Conservation (phyloP, 805 yeast species). For the Wickerhamiella azymoides region DNA sequence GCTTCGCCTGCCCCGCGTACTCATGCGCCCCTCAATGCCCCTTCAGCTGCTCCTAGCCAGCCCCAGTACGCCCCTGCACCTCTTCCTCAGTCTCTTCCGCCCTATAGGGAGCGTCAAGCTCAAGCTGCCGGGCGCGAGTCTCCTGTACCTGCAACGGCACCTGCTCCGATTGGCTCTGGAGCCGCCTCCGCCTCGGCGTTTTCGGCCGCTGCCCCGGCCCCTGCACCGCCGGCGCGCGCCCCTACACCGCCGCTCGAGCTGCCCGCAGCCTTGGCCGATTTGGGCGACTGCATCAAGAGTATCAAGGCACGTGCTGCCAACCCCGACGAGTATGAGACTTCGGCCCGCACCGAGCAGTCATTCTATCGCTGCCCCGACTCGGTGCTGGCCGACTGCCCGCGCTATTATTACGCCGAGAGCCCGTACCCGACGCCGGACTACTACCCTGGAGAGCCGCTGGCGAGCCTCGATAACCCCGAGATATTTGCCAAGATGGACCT, state of each 20-base stretch:
- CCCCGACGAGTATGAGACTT: slow-evolving; percentile 23
- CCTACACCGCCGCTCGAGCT: background rate
- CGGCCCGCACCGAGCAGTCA: slow-evolving; percentile 57
- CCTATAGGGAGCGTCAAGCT: slow-evolving; percentile 5
- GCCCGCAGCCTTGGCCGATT: slow-evolving; percentile 30
- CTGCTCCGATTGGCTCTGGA: background rate
- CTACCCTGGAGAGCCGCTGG: slow-evolving; percentile 71
- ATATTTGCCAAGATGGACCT: slow-evolving; percentile 60
- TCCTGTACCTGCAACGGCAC: background rate
- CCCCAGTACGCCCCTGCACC: slow-evolving; percentile 15
- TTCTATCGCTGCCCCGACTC: slow-evolving; percentile 87
- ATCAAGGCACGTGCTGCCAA: background rate
- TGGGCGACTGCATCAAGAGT: slow-evolving; percentile 33
- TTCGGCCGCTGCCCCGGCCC: background rate
- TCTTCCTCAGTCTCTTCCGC: slow-evolving; percentile 16
- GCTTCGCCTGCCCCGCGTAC: slow-evolving; percentile 11
- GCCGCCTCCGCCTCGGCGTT: background rate
- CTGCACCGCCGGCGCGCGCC: background rate
- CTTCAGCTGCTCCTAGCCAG: slow-evolving; percentile 17
- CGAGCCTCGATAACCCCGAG: slow-evolving; percentile 38
- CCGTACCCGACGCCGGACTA: slow-evolving; percentile 84
- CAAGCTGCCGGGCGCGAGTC: background rate
- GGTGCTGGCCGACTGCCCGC: slow-evolving; percentile 73
- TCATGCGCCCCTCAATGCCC: slow-evolving; percentile 18
- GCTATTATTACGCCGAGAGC: slow-evolving; percentile 56